These are phyloP conservation scores for Aspergillus brasiliensis DNA, from an alignment of 2,329 filamentous ascomycete genomes.

Conservation along the genomic window DNA sequence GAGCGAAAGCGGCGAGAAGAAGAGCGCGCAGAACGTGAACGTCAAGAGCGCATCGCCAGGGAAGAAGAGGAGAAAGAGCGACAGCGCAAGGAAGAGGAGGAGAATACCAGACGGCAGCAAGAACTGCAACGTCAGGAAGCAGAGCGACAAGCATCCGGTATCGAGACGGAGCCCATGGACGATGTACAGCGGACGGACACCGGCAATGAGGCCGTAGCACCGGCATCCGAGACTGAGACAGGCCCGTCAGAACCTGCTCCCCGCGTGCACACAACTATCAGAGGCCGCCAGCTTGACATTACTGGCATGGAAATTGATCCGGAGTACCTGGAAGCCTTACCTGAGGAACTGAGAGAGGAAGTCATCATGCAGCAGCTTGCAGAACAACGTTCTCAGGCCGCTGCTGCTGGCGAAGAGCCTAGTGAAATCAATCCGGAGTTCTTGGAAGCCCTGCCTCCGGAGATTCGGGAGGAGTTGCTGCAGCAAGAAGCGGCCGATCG, in stretches of 20 bases:
- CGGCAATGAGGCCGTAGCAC: slow-evolving; percentile 31
- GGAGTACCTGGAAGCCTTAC: slow-evolving; percentile 94
- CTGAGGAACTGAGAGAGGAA: slow-evolving; percentile 93
- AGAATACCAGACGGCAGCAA: slow-evolving; percentile 61
- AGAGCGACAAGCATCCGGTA: slow-evolving; percentile 51
- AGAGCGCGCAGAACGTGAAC: slow-evolving; percentile 60
- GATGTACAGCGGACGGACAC: slow-evolving; percentile 65
- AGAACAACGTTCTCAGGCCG: slow-evolving; percentile 77
- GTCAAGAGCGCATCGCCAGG: slow-evolving; percentile 64
- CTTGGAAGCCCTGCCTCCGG: slow-evolving; percentile 84
- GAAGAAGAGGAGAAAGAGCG: slow-evolving; percentile 75
- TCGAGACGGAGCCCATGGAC: slow-evolving; percentile 68
- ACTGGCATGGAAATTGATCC: slow-evolving; percentile 92
- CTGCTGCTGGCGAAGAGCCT: slow-evolving; percentile 65
- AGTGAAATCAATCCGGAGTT: slow-evolving; percentile 82
- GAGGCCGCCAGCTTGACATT: slow-evolving; percentile 87
- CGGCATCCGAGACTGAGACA: slow-evolving; percentile 45
- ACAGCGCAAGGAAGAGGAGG: slow-evolving; percentile 67
- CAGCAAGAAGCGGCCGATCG: slow-evolving; percentile 88
- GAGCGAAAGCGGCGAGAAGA: slow-evolving; percentile 62
- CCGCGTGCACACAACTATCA: slow-evolving; percentile 78
- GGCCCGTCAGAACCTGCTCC: slow-evolving; percentile 51
- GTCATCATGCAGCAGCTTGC: slow-evolving; percentile 90
- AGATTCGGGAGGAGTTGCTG: slow-evolving; percentile 86
- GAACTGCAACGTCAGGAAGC: slow-evolving; percentile 67